These are phyloP conservation scores for Suillus placidus DNA, from an alignment of 768 basidiomycete genomes.

Conservation along the genomic window DNA sequence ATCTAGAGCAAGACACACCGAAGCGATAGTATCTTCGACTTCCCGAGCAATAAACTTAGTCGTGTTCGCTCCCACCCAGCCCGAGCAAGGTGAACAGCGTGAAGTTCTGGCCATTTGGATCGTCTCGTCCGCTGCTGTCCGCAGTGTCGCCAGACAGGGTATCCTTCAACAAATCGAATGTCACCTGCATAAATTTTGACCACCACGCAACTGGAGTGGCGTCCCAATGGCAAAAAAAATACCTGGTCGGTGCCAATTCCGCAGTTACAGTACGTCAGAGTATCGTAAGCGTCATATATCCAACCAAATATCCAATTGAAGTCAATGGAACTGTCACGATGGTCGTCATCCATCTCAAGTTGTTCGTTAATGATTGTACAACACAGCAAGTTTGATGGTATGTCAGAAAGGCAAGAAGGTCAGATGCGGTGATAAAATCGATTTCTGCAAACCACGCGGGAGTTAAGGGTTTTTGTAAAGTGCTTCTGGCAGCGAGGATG, in stretches of 20 bases:
- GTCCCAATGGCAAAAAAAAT: background rate
- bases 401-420: constrained; percentile 28
- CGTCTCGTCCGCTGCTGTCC: background rate
- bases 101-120: background rate
- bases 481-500: constrained; percentile 31
- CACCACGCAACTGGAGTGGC: constrained; percentile 18
- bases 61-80: constrained; percentile 16
- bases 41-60: constrained; percentile 18
- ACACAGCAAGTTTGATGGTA: constrained; percentile 22
- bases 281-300: background rate
- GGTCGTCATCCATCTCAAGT: constrained; percentile 19
- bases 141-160: constrained; percentile 17
- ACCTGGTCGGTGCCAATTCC: background rate
- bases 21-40: constrained; percentile 16
- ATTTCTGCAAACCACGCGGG: constrained; percentile 30
- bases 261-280: background rate
- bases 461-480: constrained; percentile 28
- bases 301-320: constrained; percentile 13
- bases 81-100: constrained; percentile 7
- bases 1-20: constrained; percentile 9
- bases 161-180: constrained; percentile 17
- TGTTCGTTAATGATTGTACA: constrained; percentile 5
- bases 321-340: constrained; percentile 5
- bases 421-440: constrained; percentile 25
- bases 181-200: constrained; percentile 22